phyloP scores from a whole-genome alignment of 208 protist genomes.

The Leishmania martiniquensis region DNA sequence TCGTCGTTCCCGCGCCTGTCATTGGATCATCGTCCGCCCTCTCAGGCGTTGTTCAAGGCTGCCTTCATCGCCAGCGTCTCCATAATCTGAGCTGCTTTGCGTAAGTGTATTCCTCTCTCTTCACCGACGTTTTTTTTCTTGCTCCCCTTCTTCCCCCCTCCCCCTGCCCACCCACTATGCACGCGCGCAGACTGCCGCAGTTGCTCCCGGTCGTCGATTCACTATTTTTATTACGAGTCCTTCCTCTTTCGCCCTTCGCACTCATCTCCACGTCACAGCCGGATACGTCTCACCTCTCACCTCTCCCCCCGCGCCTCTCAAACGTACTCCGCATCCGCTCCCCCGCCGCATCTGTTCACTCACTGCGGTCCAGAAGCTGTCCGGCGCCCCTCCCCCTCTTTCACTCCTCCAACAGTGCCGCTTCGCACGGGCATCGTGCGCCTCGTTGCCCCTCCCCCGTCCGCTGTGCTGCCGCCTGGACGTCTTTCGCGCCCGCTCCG shows the following conservation, averaged over 20 bases:
- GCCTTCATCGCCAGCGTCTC: background rate
- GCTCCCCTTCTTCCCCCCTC: background rate
- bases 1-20: background rate
- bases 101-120: background rate
- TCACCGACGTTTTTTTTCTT: too few species aligned
- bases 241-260: background rate
- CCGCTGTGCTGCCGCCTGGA: too few species aligned
- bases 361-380: background rate
- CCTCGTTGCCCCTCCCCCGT: too few species aligned
- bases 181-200: background rate
- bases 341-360: background rate
- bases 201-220: background rate
- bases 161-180: too few species aligned
- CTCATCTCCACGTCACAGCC: background rate
- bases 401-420: background rate
- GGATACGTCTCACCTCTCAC: background rate
- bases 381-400: background rate
- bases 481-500: too few species aligned
- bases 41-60: background rate
- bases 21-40: background rate
- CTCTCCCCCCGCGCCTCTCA: background rate
- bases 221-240: background rate
- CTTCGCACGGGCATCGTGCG: background rate
- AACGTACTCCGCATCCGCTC: too few species aligned
- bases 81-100: background rate